Evolutionary conservation across 371 early-diverging fungal genomes (phyloP).

Genomic region (Apophysomyces trapeziformis): DNA sequence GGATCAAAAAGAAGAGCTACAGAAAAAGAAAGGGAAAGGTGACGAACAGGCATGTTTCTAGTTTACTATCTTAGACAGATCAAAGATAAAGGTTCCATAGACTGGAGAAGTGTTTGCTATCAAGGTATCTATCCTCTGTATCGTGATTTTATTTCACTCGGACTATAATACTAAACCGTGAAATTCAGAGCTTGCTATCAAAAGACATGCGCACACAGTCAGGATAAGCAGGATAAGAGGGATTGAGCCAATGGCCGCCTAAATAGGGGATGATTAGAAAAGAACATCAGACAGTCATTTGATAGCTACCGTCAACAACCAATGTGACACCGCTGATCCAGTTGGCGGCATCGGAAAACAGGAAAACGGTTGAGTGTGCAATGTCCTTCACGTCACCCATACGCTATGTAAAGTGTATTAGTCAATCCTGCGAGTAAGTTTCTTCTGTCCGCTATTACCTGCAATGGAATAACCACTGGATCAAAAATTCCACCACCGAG

Average conservation of each 20-base stretch:
- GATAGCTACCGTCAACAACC: constrained; percentile 71
- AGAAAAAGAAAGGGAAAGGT: neutral
- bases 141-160: neutral
- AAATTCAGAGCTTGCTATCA: neutral
- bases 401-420: constrained; percentile 28
- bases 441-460: constrained; percentile 24
- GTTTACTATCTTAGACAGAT: neutral
- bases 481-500: constrained; percentile 32
- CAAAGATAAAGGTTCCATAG: neutral
- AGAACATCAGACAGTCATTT: neutral
- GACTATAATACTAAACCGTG: neutral
- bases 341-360: constrained; percentile 67
- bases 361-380: constrained; percentile 73
- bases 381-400: constrained; percentile 70
- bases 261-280: neutral
- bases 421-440: neutral
- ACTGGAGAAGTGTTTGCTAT: neutral
- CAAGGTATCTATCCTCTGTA: neutral
- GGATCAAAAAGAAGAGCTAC: neutral
- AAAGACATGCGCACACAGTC: constrained; percentile 25
- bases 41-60: neutral
- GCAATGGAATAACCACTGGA: constrained; percentile 29
- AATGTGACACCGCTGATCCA: constrained; percentile 65
- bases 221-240: constrained; percentile 28
- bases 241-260: constrained; percentile 60